Evolutionary conservation across 805 yeast species (phyloP), one percentile per base, ranked within the genome.

Genomic region (Schizosaccharomyces octosporus): DNA sequence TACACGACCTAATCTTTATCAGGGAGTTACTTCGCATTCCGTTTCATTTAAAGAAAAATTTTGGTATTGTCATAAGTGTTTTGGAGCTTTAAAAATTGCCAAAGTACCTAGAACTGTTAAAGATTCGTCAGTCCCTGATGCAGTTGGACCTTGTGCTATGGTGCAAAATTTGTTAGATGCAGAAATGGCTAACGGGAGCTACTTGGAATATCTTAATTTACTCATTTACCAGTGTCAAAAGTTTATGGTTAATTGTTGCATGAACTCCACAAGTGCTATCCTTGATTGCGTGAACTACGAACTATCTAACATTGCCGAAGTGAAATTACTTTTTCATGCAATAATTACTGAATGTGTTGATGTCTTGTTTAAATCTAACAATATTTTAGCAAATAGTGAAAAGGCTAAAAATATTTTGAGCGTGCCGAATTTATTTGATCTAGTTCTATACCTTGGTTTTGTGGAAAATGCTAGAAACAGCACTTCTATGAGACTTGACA

Each of bases 261-360:
- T 90, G 65, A 90, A 93, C 68, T 84, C 96, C 0, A 73, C 84
- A 39, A 85, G 96, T 0, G 83, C 95, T 0, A 73, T 87, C 27
- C 71, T 85, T 29, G 84, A 86, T 69, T 84, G 93, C 68, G 68
- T 76, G 48, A 93, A 93, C 67, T 95, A 94, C 41, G 86, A 84
- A 61, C 72, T 90, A 21, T 69, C 76, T 48, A 90, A 88, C 68
- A 67, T 74, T 57, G 68, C 71, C 64, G 70, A 75, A 69, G 63
- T 77, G 65, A 45, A 17, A 24, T 7, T 9, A 1, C 51, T 45
- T 45, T 45, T 45, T 45, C 51, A 24, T 15, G 7, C 27, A 11
- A 45, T 45, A 15, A 45, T 45, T 3, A n/a, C 2, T 9, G 51
- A 45, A 45, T 45, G 51, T 45, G 51, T 45, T n/a, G 51, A 45